phyloP scores from a whole-genome alignment of 768 basidiomycete species.

The Fibroporia radiculosa region DNA sequence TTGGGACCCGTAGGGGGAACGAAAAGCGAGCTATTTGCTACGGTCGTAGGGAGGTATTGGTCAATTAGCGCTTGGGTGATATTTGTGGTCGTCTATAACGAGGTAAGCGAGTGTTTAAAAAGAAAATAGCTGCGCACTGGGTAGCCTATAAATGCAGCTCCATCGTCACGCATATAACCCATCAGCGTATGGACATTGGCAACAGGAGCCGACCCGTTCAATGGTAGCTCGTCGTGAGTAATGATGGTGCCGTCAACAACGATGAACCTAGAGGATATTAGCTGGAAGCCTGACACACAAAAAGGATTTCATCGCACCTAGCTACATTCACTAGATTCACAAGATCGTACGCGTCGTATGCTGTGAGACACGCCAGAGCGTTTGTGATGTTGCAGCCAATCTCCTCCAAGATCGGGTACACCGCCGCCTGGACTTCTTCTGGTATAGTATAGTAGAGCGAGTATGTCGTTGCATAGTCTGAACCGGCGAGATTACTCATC shows the following conservation, averaged over 20 bases:
- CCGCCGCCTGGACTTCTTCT: conserved; percentile 29
- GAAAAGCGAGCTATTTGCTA: conserved; percentile 27
- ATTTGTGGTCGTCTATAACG: conserved; percentile 13
- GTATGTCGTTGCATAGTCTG: conserved; percentile 39
- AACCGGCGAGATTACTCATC: conserved; percentile 40
- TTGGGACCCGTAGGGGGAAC: conserved; percentile 29
- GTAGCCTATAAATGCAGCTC: conserved; percentile 36
- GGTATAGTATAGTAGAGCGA: conserved; percentile 40
- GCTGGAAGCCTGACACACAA: too few relatives aligned
- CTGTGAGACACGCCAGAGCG: conserved; percentile 30
- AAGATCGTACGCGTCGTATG: conserved; percentile 25
- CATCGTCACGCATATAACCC: conserved; percentile 46
- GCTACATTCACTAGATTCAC: conserved; percentile 26
- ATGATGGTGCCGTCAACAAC: conserved; percentile 45
- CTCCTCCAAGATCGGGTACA: conserved; percentile 28
- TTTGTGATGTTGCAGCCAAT: conserved; percentile 32
- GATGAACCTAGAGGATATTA: conserved; percentile 22
- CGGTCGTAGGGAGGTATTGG: conserved; percentile 11
- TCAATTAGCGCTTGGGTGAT: conserved; percentile 16
- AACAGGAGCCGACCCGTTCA: conserved; percentile 31
- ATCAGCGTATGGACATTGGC: conserved; percentile 40
- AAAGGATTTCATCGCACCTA: conserved; percentile 15
- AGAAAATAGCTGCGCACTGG: conserved; percentile 19
- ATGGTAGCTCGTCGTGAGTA: conserved; percentile 28
- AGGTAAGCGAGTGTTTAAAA: neutral